Percentiles rank a stretch among this genome's conserved stretches.
phyloP scores from a whole-genome alignment of 164 flowering plant genomes.

The Taxillus chinensis region DNA sequence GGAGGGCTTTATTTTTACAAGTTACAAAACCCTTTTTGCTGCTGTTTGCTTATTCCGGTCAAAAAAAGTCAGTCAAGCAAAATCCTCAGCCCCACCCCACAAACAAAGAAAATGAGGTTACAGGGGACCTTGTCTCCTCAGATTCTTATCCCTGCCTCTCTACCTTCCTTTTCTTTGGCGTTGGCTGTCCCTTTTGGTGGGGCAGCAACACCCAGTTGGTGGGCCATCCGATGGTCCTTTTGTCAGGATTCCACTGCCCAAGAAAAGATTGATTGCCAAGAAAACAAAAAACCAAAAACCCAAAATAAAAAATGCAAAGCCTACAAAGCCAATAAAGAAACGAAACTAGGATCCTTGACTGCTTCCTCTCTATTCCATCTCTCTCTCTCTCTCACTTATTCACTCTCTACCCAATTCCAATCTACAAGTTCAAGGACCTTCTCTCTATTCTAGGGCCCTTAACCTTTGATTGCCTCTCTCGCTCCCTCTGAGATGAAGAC shows the following conservation, averaged over 20 bases:
- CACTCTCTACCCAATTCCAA: too few relatives aligned
- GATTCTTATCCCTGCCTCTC: slow-evolving; percentile 23
- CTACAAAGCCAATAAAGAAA: slow-evolving; percentile 15
- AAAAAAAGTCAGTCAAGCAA: slow-evolving; percentile 28
- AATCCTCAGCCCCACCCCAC: slow-evolving; percentile 7
- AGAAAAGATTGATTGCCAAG: not conserved
- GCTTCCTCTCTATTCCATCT: slow-evolving; percentile 5
- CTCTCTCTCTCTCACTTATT: not conserved
- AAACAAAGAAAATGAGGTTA: slow-evolving; percentile 39
- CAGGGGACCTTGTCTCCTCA: slow-evolving; percentile 27
- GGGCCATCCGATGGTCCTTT: slow-evolving; percentile 24
- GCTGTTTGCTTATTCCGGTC: slow-evolving; percentile 13
- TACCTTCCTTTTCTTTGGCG: slow-evolving; percentile 5
- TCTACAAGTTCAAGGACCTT: not conserved
- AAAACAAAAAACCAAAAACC: slow-evolving; percentile 15
- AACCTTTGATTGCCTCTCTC: not conserved
- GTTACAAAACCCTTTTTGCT: not conserved
- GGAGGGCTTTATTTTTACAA: not conserved
- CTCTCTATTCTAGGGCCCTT: not conserved
- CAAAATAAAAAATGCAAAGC: slow-evolving; percentile 3
- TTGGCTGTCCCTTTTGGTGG: slow-evolving; percentile 4
- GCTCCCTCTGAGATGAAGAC: slow-evolving; percentile 14
- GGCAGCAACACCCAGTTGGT: slow-evolving; percentile 14
- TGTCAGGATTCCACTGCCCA: slow-evolving; percentile 32
- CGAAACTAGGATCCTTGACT: slow-evolving; percentile 6